Conservation (phyloP, 768 basidiomycete species). For the Tulasnella sp. region DNA sequence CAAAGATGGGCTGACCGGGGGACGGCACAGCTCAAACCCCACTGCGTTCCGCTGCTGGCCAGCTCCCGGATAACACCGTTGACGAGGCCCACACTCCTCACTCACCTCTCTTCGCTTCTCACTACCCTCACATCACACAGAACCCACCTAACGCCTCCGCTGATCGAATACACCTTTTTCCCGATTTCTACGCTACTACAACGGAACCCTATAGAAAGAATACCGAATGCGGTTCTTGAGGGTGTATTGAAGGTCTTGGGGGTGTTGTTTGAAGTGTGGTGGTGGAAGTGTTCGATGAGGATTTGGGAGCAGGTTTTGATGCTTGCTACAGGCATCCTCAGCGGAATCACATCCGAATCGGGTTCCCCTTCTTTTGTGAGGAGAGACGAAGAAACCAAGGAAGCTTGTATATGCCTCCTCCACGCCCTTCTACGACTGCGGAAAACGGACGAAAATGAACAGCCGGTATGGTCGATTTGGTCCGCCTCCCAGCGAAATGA, state of each 20-base stretch:
- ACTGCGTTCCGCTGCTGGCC: slow-evolving; percentile 72
- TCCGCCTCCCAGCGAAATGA: slow-evolving; percentile 23
- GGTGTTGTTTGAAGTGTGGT: slow-evolving; percentile 59
- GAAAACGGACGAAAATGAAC: slow-evolving; percentile 23
- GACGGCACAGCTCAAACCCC: slow-evolving; percentile 41
- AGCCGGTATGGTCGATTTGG: slow-evolving; percentile 12
- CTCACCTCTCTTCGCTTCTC: slow-evolving; percentile 44
- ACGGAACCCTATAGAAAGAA: too few relatives aligned
- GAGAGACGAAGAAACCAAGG: slow-evolving; percentile 69
- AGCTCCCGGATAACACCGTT: slow-evolving; percentile 49
- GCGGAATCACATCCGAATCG: slow-evolving; percentile 32
- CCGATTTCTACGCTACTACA: slow-evolving; percentile 77
- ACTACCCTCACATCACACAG: slow-evolving; percentile 32
- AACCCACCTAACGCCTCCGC: slow-evolving; percentile 37
- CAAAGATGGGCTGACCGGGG: too few relatives aligned
- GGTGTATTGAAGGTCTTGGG: slow-evolving; percentile 48
- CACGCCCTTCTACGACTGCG: slow-evolving; percentile 47
- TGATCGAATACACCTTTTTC: slow-evolving; percentile 77
- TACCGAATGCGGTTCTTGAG: slow-evolving; percentile 74
- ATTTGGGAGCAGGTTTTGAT: slow-evolving; percentile 82
- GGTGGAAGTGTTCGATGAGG: slow-evolving; percentile 63
- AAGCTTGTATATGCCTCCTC: slow-evolving; percentile 59
- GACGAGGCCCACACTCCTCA: slow-evolving; percentile 36
- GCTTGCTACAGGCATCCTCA: slow-evolving; percentile 52
- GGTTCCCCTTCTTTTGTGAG: slow-evolving; percentile 43